Evolutionary conservation across 2,329 filamentous ascomycete genomes (phyloP).

Genomic region (Metarhizium rileyi): DNA sequence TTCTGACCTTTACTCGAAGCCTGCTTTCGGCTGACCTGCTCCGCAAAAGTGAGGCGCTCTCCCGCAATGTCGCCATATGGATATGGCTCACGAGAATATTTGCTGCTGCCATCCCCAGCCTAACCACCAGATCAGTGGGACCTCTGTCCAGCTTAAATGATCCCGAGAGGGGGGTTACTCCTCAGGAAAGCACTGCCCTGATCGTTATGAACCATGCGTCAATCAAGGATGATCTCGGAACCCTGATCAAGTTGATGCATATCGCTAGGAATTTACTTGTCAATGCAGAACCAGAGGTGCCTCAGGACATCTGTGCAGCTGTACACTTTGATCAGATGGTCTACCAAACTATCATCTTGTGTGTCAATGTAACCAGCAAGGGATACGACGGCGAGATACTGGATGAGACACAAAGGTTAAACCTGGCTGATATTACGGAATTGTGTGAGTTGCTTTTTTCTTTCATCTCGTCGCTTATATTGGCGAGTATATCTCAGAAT

Average conservation of each 20-base stretch:
- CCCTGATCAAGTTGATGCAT: slow-evolving; percentile 58
- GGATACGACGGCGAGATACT: slow-evolving; percentile 55
- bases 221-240: slow-evolving; percentile 52
- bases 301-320: slow-evolving; percentile 55
- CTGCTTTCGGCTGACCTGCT: slow-evolving; percentile 10
- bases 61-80: slow-evolving; percentile 56
- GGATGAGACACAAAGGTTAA: slow-evolving; percentile 46
- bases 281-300: slow-evolving; percentile 53
- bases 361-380: slow-evolving; percentile 58
- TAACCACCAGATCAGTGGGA: slow-evolving; percentile 50
- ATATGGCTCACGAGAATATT: slow-evolving; percentile 55
- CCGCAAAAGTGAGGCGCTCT: slow-evolving; percentile 42
- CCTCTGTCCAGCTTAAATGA: slow-evolving; percentile 43
- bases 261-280: slow-evolving; percentile 56
- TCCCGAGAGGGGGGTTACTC: slow-evolving; percentile 46
- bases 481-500: background rate
- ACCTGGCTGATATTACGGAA: slow-evolving; percentile 54
- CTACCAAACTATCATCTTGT: slow-evolving; percentile 55
- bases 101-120: slow-evolving; percentile 47
- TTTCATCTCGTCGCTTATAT: background rate
- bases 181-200: slow-evolving; percentile 51
- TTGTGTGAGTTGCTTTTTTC: slow-evolving; percentile 37
- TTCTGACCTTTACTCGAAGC: background rate
- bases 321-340: slow-evolving; percentile 58
- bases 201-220: slow-evolving; percentile 53